Conservation (phyloP, 2,329 filamentous ascomycete genomes). For the Microcyclospora pomicola region DNA sequence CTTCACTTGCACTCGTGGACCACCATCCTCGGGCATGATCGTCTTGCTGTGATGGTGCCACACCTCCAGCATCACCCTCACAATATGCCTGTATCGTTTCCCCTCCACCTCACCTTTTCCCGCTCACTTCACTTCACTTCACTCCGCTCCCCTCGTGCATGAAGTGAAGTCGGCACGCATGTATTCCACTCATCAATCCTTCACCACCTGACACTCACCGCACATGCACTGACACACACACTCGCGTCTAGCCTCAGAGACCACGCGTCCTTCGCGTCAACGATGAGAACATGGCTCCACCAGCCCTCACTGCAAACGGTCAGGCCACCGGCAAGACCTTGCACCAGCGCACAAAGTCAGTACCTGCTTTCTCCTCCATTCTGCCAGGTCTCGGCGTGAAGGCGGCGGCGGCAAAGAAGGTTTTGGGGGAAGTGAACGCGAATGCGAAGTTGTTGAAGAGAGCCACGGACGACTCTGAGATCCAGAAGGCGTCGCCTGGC, state of each 20-base stretch:
- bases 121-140: too few species aligned
- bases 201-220: too few species aligned
- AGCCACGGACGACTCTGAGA: conserved; percentile 43
- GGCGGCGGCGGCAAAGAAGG: conserved; percentile 50
- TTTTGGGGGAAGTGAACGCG: conserved; percentile 20
- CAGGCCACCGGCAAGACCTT: conserved; percentile 43
- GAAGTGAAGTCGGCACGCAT: too few species aligned
- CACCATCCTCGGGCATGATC: too few species aligned
- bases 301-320: conserved; percentile 26
- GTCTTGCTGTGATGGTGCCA: too few species aligned
- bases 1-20: too few species aligned
- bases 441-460: conserved; percentile 19
- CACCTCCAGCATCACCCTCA: too few species aligned
- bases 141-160: too few species aligned
- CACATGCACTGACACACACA: conserved; percentile 15
- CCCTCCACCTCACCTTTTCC: too few species aligned
- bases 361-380: conserved; percentile 43
- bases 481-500: conserved; percentile 34
- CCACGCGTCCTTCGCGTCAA: conserved; percentile 46
- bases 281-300: conserved; percentile 55
- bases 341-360: conserved; percentile 71
- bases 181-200: too few species aligned
- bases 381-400: conserved; percentile 44
- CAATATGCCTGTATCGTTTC: too few species aligned
- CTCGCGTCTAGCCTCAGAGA: conserved; percentile 50